Evolutionary conservation across 2,329 filamentous ascomycete species (phyloP).

Genomic region (Sclerotinia glacialis): DNA sequence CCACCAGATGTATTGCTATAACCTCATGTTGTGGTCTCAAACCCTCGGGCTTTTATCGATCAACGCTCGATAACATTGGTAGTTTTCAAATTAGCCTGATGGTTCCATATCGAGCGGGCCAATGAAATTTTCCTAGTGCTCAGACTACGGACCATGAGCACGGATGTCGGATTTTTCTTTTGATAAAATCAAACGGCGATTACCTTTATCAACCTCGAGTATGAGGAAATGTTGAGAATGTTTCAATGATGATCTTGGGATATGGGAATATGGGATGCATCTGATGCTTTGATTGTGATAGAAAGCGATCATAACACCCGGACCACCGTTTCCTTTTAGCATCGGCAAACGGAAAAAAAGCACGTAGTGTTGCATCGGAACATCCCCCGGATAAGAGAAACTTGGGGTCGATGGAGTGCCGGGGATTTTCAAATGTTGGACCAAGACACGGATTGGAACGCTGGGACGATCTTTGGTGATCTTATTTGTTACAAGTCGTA

Average conservation of each 20-base stretch:
- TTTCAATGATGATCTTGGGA: background rate
- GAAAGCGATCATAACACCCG: background rate
- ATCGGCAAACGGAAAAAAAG: background rate
- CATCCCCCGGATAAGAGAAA: background rate
- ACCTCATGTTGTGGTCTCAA: background rate
- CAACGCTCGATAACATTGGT: background rate
- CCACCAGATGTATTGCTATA: background rate
- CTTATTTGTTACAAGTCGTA: background rate
- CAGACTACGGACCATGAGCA: background rate
- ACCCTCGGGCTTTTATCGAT: background rate
- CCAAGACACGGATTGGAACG: background rate
- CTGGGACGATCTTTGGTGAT: background rate
- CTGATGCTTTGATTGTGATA: background rate
- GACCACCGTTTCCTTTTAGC: background rate
- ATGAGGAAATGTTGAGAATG: background rate
- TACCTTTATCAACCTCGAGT: background rate
- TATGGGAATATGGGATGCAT: no score
- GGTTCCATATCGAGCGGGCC: background rate
- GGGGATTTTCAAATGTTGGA: background rate
- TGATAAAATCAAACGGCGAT: background rate
- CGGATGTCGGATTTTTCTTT: background rate
- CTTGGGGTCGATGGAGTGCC: background rate
- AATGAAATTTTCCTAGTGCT: background rate
- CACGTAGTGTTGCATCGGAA: background rate
- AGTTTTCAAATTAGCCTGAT: background rate